phyloP scores from a whole-genome alignment of 2,329 filamentous ascomycete species.

The Epichloe coenophiala region DNA sequence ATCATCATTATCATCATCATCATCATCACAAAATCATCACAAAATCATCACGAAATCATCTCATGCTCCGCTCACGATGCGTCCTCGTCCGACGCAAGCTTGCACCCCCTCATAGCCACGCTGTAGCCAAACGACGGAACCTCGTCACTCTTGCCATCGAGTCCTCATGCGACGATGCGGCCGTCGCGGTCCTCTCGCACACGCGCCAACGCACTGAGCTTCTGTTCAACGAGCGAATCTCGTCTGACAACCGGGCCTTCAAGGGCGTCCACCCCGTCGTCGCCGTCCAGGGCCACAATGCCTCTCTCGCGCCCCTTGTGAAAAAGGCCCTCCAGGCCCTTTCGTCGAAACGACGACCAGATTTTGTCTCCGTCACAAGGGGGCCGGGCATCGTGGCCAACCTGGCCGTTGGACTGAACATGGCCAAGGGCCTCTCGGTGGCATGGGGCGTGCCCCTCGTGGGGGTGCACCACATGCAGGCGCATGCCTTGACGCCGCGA shows the following conservation, averaged over 20 bases:
- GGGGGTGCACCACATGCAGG: conserved; percentile 96
- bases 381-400: conserved; percentile 81
- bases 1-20: not conserved
- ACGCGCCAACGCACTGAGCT: conserved; percentile 35
- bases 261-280: conserved; percentile 68
- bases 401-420: conserved; percentile 64
- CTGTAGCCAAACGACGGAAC: conserved; percentile 8
- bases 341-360: conserved; percentile 42
- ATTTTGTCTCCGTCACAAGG: conserved; percentile 80
- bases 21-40: no score
- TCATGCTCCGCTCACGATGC: conserved; percentile 5
- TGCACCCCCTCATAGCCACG: not conserved
- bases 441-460: conserved; percentile 75
- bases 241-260: conserved; percentile 62
- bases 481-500: conserved; percentile 78
- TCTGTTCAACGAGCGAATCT: conserved; percentile 69
- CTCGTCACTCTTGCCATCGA: conserved; percentile 61
- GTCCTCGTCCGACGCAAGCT: not conserved
- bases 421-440: conserved; percentile 73
- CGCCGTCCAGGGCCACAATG: conserved; percentile 63
- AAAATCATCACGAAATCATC: not conserved
- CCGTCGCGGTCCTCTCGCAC: conserved; percentile 67
- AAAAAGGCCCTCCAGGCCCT: conserved; percentile 39
- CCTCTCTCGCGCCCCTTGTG: conserved; percentile 55
- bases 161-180: conserved; percentile 85